phyloP scores from a whole-genome alignment of 768 basidiomycete species.

The Glaciozyma antarctica region DNA sequence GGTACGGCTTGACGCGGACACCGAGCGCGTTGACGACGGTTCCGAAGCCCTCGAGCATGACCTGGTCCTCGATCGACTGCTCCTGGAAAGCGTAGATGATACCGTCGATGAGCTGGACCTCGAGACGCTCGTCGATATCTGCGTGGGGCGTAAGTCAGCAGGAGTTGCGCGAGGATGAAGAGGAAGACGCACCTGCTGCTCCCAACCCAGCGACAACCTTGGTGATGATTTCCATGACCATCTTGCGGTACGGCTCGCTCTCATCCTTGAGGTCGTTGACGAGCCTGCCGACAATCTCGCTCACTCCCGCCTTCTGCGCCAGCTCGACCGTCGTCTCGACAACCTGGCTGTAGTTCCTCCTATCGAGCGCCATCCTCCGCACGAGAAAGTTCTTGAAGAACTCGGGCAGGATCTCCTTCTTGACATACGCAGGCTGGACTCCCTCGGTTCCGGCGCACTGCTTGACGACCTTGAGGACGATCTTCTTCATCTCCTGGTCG shows the following conservation, averaged over 20 bases:
- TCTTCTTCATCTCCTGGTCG: slow-evolving; percentile 99
- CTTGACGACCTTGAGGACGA: slow-evolving; percentile 96
- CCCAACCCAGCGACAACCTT: slow-evolving; percentile 88
- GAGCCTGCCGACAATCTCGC: slow-evolving; percentile 83
- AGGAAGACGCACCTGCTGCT: slow-evolving; percentile 41
- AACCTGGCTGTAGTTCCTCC: slow-evolving; percentile 90
- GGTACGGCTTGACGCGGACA: slow-evolving; percentile 93
- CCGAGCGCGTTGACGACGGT: slow-evolving; percentile 93
- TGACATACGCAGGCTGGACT: slow-evolving; percentile 90
- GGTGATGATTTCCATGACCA: slow-evolving; percentile 99
- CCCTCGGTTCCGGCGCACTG: slow-evolving; percentile 98
- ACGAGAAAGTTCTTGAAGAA: slow-evolving; percentile 99
- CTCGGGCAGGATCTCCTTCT: slow-evolving; percentile 93
- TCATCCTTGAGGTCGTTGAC: slow-evolving; percentile 77
- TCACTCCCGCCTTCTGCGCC: slow-evolving; percentile 90
- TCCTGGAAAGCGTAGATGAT: slow-evolving; percentile 99
- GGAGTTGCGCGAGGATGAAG: no score
- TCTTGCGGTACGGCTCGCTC: slow-evolving; percentile 55
- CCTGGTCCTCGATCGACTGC: slow-evolving; percentile 96
- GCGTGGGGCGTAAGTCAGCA: slow-evolving; percentile 41
- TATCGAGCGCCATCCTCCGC: slow-evolving; percentile 70
- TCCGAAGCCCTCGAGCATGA: slow-evolving; percentile 98
- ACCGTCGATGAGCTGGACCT: slow-evolving; percentile 88
- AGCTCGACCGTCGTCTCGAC: slow-evolving; percentile 98
- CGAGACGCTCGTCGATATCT: slow-evolving; percentile 90